These are phyloP conservation scores for Suillus subaureus DNA, from an alignment of 768 basidiomycete genomes.

Conservation along the genomic window DNA sequence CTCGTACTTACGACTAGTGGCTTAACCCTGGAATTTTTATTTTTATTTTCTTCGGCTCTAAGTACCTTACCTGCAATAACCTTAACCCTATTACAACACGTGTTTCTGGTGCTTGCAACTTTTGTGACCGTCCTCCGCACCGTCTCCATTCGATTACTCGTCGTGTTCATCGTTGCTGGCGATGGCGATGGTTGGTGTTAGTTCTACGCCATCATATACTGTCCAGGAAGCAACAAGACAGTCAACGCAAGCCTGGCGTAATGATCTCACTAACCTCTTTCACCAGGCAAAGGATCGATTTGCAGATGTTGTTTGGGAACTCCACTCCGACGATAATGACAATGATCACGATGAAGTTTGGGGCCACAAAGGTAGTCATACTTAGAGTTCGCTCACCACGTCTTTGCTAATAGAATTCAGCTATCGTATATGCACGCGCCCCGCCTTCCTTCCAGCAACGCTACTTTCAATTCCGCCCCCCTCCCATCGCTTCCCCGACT, in stretches of 20 bases:
- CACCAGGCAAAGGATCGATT: slow-evolving; percentile 86
- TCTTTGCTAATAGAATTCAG: slow-evolving; percentile 39
- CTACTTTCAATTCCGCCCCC: slow-evolving; percentile 80
- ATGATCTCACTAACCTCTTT: slow-evolving; percentile 78
- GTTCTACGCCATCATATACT: slow-evolving; percentile 48
- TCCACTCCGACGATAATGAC: slow-evolving; percentile 54
- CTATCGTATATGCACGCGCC: slow-evolving; percentile 93
- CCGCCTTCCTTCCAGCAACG: slow-evolving; percentile 89
- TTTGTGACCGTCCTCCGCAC: not conserved
- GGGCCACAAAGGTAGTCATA: slow-evolving; percentile 88
- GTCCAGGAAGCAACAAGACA: slow-evolving; percentile 61
- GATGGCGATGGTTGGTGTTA: slow-evolving; percentile 7
- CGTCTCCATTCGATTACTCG: not conserved
- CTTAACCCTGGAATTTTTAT: not conserved
- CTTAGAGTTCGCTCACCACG: slow-evolving; percentile 1
- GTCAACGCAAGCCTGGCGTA: slow-evolving; percentile 77
- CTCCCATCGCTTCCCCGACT: slow-evolving; percentile 51
- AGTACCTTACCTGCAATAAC: slow-evolving; percentile 3
- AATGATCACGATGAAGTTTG: slow-evolving; percentile 67
- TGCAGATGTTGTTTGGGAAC: slow-evolving; percentile 96
- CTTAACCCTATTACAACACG: slow-evolving; percentile 12
- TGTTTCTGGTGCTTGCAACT: slow-evolving; percentile 10
- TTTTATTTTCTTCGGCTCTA: not conserved
- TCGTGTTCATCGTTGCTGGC: slow-evolving; percentile 4
- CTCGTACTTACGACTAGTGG: not conserved